A percentile compares a stretch with the other conserved stretches of the same genome.
These are phyloP conservation scores for Sarcocystis neurona DNA, from an alignment of 169 alveolate genomes.

Conservation along the genomic window DNA sequence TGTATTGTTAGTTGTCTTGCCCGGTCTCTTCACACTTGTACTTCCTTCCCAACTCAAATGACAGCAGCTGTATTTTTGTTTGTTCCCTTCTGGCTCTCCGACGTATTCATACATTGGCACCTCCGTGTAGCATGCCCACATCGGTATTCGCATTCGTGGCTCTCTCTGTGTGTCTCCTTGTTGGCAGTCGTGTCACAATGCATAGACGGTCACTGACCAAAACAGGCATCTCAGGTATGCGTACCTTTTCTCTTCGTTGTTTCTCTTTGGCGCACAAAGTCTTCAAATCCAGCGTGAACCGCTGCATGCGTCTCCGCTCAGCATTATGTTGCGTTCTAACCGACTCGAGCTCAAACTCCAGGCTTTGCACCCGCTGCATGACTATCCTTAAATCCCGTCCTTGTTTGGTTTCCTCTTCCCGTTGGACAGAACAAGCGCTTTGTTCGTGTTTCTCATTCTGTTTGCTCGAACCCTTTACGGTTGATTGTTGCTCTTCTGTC, in stretches of 20 bases:
- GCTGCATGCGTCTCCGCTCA: constrained; percentile 9
- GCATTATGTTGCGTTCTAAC: background rate
- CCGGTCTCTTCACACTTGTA: too few species aligned
- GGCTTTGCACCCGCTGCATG: background rate
- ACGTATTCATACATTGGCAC: too few species aligned
- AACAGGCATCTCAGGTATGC: too few species aligned
- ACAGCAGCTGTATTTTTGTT: too few species aligned
- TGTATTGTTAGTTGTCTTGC: too few species aligned
- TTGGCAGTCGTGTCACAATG: too few species aligned
- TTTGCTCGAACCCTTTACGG: background rate
- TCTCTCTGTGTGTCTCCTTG: too few species aligned
- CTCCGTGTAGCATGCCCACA: too few species aligned
- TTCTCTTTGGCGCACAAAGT: background rate
- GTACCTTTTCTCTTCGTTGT: constrained; percentile 7
- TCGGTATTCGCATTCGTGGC: too few species aligned
- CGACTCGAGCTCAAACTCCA: constrained; percentile 17
- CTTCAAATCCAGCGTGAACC: background rate
- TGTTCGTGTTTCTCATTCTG: background rate
- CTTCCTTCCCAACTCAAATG: too few species aligned
- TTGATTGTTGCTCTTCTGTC: background rate
- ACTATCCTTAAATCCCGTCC: background rate
- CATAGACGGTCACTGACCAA: too few species aligned
- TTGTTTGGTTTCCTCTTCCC: background rate
- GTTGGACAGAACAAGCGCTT: background rate
- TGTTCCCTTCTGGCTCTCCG: too few species aligned